Evolutionary conservation across 2,329 filamentous ascomycete species (phyloP), one percentile per base, ranked within the genome.

Genomic region (Epichloe hybrida): DNA sequence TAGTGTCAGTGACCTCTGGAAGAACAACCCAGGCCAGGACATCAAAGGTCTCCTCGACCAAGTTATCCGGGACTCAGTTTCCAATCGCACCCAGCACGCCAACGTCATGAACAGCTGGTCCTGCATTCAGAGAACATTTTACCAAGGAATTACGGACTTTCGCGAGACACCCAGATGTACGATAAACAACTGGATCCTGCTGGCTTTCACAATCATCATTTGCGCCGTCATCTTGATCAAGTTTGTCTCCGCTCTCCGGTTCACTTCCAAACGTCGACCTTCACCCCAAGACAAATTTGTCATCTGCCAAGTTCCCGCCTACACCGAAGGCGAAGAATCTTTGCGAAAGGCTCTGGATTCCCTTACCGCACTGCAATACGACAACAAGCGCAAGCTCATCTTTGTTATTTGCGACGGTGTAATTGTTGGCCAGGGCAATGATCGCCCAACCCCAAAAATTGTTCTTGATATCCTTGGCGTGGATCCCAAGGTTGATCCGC

Each of bases 351-450:
- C 89, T 49, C 76, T 98, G 2, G 93, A 98, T 65, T 97, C 93
- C 1, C 76, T 97, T 53, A 96, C 93, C 15, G 88, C 90, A 12
- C 77, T 98, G 15, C 85, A 95, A 58, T 98, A 98, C 60, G 93
- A 98, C 69, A 96, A 98, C 70, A 98, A 98, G 74, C 79, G 93
- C 56, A 98, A 98, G 71, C 80, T 98, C 27, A 91, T 98, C 57
- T 93, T 84, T 60, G 88, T 98, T 54, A 88, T 98, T 58, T 98
- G 93, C 63, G 93, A 98, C 61, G 93, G 93, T 70, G 88, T 96
- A 75, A 94, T 97, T 65, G 87, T 96, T 43, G 93, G 93, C 72
- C 83, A 86, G 59, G 93, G 93, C 59, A 98, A 98, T 64, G 93
- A 98, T 67, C 81, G 91, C 50, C 91, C 93, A 8, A 98, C 93